Base-by-base conservation (phyloP, 345 rosid species). In the Iberis pinnata region DNA sequence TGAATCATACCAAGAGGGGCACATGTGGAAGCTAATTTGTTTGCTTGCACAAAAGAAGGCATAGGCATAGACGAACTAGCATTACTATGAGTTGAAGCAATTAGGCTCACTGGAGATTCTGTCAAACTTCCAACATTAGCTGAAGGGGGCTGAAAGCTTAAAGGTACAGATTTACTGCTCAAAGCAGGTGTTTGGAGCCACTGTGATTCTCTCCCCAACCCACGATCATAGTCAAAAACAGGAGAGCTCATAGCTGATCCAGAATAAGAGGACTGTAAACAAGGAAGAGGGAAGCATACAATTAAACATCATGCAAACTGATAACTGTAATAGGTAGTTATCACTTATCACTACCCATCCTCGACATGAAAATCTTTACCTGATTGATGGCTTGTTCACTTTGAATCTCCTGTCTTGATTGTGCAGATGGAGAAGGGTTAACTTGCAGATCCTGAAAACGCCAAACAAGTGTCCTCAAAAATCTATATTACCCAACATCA, bases 391-490 rank as follows among this genome's bases (percentile, higher is more conserved):
- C 19, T 17, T 60, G 37, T 47, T 39, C 66, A 39, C 35, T 60
- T 53, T 47, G 66, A 60, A 38, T 59, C 20, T 46, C 71, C 17
- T 40, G 51, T 40, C 7, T 59, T 29, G 88, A 61, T 50, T 77
- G 88, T 32, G 55, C 79, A 71, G 90, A 80, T 29, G 88, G 80
- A 60, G 86, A 72, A 61, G 89, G 78, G 67, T 83, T 89, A 46
- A 89, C 94, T 73, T 86, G 89, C 47, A 89, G 79, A 62, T 89
- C 97, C 97, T 89, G 83, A 27, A 60, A 65, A 53, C 63, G 22
- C 27, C 53, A 27, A 43, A 36, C 12, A 12, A 33, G 3, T n/a
- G n/a, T 52, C 16, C 25, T 22, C 6, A 22, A 22, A 22, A 22
- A 22, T n/a, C n/a, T n/a, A n/a, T n/a, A 22, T 22, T 22, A 22